Evolutionary conservation across 2,329 filamentous ascomycete species (phyloP).

Genomic region (Xylaria sp.): DNA sequence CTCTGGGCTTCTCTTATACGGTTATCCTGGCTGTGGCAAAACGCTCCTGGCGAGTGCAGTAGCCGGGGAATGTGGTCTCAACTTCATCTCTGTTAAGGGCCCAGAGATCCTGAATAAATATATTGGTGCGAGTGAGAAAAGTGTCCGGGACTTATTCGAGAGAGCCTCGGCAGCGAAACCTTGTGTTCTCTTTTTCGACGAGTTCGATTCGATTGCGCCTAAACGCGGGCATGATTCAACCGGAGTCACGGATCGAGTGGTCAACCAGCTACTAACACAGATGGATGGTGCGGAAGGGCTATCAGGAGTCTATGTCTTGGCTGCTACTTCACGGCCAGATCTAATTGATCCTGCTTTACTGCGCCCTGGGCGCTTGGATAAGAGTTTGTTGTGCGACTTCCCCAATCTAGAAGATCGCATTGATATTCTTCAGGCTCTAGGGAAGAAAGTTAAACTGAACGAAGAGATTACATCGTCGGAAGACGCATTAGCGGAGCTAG

Average conservation of each 20-base stretch:
- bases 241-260: constrained; percentile 97
- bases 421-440: constrained; percentile 89
- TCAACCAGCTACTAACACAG: constrained; percentile 97
- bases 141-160: constrained; percentile 93
- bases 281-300: constrained; percentile 99
- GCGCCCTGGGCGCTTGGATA: constrained; percentile 91
- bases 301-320: constrained; percentile 94
- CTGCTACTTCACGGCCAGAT: constrained; percentile 92
- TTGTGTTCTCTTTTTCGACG: constrained; percentile 97
- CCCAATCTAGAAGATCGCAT: constrained; percentile 82
- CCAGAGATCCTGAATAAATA: constrained; percentile 99
- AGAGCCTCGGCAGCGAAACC: constrained; percentile 89
- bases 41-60: constrained; percentile 95
- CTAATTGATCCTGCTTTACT: constrained; percentile 94
- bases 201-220: constrained; percentile 97
- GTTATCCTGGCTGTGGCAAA: constrained; percentile 96
- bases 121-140: constrained; percentile 97
- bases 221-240: constrained; percentile 97
- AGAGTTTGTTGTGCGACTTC: constrained; percentile 91
- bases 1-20: constrained; percentile 91
- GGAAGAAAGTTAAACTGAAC: constrained; percentile 80
- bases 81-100: constrained; percentile 98
- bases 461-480: constrained; percentile 69
- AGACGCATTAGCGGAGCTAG: constrained; percentile 76
- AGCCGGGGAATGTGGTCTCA: constrained; percentile 96